A percentile compares a stretch with the other conserved stretches of the same genome.
phyloP scores from a whole-genome alignment of 306 rosid genomes.

The Begonia loranthoides region DNA sequence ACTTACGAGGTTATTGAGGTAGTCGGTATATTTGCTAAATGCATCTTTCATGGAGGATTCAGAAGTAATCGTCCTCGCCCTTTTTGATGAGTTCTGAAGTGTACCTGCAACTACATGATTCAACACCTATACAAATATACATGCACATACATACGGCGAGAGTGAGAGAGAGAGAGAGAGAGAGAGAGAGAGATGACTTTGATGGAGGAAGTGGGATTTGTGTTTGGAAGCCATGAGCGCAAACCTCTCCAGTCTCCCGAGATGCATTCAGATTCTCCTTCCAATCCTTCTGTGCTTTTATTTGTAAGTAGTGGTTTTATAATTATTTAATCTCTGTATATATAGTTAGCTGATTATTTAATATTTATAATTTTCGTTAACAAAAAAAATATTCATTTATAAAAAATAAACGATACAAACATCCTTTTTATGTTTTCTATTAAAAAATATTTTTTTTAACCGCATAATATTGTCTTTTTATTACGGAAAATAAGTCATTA shows the following conservation, averaged over 20 bases:
- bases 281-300: background rate
- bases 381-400: too few relatives aligned
- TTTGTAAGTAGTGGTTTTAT: background rate
- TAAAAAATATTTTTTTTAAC: too few relatives aligned
- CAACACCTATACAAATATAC: background rate
- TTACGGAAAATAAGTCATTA: too few relatives aligned
- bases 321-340: too few relatives aligned
- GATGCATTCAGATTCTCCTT: too few relatives aligned
- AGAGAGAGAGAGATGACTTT: constrained; percentile 12
- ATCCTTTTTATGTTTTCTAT: too few relatives aligned
- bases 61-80: constrained; percentile 44
- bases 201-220: constrained; percentile 42
- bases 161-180: constrained; percentile 1
- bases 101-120: constrained; percentile 27
- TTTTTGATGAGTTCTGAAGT: constrained; percentile 30
- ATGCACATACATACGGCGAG: background rate
- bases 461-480: too few relatives aligned
- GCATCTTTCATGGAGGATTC: constrained; percentile 50
- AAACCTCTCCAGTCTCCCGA: constrained; percentile 10
- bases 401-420: too few relatives aligned
- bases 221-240: constrained; percentile 33
- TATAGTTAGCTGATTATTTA: too few relatives aligned
- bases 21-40: constrained; percentile 49
- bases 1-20: constrained; percentile 63
- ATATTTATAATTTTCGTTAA: too few relatives aligned